Base-by-base conservation (phyloP, 2,329 filamentous ascomycete species). In the Anthostomella pinea region DNA sequence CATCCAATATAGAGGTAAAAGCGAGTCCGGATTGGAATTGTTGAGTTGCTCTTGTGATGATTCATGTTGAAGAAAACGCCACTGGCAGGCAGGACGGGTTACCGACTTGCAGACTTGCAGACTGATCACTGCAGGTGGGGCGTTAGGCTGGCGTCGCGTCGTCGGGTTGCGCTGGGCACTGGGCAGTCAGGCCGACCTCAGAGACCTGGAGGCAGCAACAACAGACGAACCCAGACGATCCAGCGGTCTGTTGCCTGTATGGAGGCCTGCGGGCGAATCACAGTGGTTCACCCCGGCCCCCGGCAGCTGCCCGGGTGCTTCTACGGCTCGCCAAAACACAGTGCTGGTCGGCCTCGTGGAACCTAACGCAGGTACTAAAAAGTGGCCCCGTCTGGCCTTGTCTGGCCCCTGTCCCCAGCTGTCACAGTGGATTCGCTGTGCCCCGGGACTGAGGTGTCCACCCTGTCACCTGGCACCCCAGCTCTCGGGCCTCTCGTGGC, bases 281-380 rank as follows among this genome's bases (percentile, higher is more conserved):
- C 29, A 36, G 30, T 16, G 24, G 25, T 30, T 16, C 24, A 9
- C 33, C 24, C 22, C 24, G 23, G 21, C 10, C 31, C 25, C 23
- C 33, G 24, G 31, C 32, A 36, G 24, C 28, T 32, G 28, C 22
- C 7, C 14, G 24, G 39, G 38, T 40, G 23, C 26, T 39, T 16
- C 27, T 48, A 44, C 49, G 53, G 45, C 49, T 45, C 41, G 48
- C 51, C 43, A 52, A 53, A 45, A 39, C 38, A 52, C 53, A 48
- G 46, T 54, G 53, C 43, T 35, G 39, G 48, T 43, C 46, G 39
- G 46, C 44, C 39, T 51, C 45, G 47, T 48, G 41, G 44, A 36
- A 46, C 46, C 52, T 56, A 56, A 56, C 55, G 53, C 53, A 56
- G 53, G 53, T 55, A 56, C 53, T 56, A 43, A 45, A 27, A 36